Evolutionary conservation across 768 basidiomycete species (phyloP).

Genomic region (Cubamyces lactineus): DNA sequence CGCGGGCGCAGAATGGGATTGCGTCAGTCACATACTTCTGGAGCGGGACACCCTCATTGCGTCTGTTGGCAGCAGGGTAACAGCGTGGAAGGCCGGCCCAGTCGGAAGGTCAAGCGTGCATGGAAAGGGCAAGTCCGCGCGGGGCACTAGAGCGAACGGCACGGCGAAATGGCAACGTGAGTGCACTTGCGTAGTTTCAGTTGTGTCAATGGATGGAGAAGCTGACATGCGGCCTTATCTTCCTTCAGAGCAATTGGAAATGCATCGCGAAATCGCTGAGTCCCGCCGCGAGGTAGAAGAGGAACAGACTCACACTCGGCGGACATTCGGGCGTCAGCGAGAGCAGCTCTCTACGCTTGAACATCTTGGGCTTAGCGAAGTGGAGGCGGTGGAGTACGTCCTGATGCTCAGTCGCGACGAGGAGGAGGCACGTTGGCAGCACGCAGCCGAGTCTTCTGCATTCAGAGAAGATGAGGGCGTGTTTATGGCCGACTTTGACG

Average conservation of each 20-base stretch:
- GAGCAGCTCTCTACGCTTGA: conserved; percentile 62
- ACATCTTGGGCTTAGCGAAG: conserved; percentile 71
- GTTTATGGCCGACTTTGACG: conserved; percentile 60
- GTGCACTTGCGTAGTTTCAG: conserved; percentile 19
- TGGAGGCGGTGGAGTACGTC: conserved; percentile 77
- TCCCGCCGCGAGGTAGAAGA: conserved; percentile 55
- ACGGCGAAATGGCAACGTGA: conserved; percentile 43
- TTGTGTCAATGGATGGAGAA: neutral
- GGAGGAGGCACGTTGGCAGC: conserved; percentile 40
- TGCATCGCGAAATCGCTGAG: conserved; percentile 65
- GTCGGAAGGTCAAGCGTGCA: conserved; percentile 39
- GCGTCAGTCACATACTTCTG: conserved; percentile 61
- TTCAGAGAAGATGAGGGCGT: conserved; percentile 52
- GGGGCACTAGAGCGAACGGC: conserved; percentile 21
- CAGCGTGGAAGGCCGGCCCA: conserved; percentile 69
- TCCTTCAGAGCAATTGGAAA: conserved; percentile 60
- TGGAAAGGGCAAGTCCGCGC: conserved; percentile 31
- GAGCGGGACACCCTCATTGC: conserved; percentile 60
- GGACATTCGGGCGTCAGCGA: conserved; percentile 49
- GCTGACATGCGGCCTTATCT: neutral
- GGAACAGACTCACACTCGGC: conserved; percentile 45
- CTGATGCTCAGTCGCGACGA: conserved; percentile 88
- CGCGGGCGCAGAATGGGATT: conserved; percentile 42
- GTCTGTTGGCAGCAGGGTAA: conserved; percentile 59
- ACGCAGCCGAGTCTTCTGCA: conserved; percentile 1